Evolutionary conservation across 768 basidiomycete genomes (phyloP).

Genomic region (Gymnopilus junonius): DNA sequence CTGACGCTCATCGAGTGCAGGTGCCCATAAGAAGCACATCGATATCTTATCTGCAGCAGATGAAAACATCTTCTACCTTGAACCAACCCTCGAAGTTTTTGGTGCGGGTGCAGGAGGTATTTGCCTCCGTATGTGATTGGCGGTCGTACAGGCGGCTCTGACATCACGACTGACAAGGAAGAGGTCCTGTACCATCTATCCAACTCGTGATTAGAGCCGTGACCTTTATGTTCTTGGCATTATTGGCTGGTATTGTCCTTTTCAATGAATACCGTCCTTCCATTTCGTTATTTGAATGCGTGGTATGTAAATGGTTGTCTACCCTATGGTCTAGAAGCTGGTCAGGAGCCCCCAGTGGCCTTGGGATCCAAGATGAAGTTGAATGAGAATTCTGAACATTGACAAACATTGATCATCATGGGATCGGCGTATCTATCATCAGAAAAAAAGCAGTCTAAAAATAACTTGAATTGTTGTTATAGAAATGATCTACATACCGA

Average conservation of each 20-base stretch:
- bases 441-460: conserved; percentile 14
- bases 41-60: no score
- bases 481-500: conserved; percentile 10
- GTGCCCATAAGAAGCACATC: no score
- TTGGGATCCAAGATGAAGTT: no score
- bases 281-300: not conserved
- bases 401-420: no score
- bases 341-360: not conserved
- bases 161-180: not conserved
- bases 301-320: conserved; percentile 1
- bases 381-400: no score
- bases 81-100: no score
- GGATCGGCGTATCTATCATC: conserved; percentile 4
- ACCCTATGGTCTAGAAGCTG: not conserved
- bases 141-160: not conserved
- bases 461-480: conserved; percentile 19
- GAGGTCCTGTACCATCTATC: not conserved
- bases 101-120: no score
- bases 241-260: not conserved
- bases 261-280: not conserved
- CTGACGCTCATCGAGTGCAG: no score
- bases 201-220: not conserved
- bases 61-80: no score
- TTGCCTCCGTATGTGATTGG: no score
- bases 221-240: not conserved